Evolutionary conservation across 441 rosid species (phyloP), one percentile per base, ranked within the genome.

Genomic region (Aleurites moluccanus): DNA sequence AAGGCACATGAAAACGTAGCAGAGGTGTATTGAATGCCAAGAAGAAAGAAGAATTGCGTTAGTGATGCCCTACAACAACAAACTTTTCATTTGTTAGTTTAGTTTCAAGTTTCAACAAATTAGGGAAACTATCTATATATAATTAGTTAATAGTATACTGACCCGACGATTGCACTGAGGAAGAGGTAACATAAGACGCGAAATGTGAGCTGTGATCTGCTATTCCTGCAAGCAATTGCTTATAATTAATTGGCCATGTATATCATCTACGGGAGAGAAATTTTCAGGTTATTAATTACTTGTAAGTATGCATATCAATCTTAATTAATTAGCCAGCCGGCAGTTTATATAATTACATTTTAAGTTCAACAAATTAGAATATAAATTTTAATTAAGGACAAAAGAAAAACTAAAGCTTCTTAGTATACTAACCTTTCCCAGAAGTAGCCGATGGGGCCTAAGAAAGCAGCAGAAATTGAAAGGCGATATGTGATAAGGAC

Each of bases 21-120:
- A 9, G 94, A 88, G 33, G 94, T 90, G 83, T 87, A 72, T 75
- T 84, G 88, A 72, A 90, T 90, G 45, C 94, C 94, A 20, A 86
- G 80, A 40, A 90, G 94, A 84, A 88, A 84, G 77, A 77, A 80
- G 80, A 79, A 88, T 59, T 90, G 94, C 1, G 88, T 84, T 45
- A 90, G 77, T 2, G 93, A 88, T 30, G 88, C 72, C 78, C 93
- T 89, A 73, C 79, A 76, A 72, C 40, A 14, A 56, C 28, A 62
- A 74, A 15, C 3, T 40, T 13, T 45, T 55, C 25, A 30, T 42
- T 38, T 38, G 40, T 38, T 38, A 38, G 40, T 38, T 38, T 0
- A 38, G 40, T 38, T 6, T 38, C 8, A 6, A 3, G 6, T 15
- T 20, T 1, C 9, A 10, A 10, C 15, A 1, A 45, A 14, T n/a